Evolutionary conservation across 805 yeast genomes (phyloP).

Genomic region (Wickerhamiella shivajii): DNA sequence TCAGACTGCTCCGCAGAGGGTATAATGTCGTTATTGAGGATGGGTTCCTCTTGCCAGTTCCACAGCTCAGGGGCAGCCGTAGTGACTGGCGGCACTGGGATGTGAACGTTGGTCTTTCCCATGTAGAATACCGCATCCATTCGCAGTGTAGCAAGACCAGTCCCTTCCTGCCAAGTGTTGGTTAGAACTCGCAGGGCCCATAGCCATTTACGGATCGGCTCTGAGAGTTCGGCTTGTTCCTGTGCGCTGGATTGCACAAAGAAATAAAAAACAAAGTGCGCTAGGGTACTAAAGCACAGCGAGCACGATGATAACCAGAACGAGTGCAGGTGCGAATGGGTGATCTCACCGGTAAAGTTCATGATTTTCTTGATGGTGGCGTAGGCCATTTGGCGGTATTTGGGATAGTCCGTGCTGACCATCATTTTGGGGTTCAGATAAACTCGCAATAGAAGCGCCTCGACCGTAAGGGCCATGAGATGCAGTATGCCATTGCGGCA

Average conservation of each 20-base stretch:
- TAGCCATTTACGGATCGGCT: constrained; percentile 22
- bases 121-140: constrained; percentile 24
- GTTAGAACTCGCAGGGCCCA: constrained; percentile 22
- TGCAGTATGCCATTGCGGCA: constrained; percentile 23
- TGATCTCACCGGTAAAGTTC: constrained; percentile 21
- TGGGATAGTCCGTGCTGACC: constrained; percentile 10
- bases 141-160: constrained; percentile 24
- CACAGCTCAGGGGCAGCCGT: background rate
- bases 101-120: constrained; percentile 15
- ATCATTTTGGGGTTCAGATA: constrained; percentile 18
- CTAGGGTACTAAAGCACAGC: constrained; percentile 21
- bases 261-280: constrained; percentile 23
- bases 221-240: constrained; percentile 19
- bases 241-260: constrained; percentile 21
- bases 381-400: constrained; percentile 19
- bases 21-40: constrained; percentile 8
- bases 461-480: constrained; percentile 21
- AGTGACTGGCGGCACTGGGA: constrained; percentile 3
- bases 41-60: background rate
- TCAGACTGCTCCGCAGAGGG: constrained; percentile 8
- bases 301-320: constrained; percentile 24
- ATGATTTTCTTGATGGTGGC: constrained; percentile 21
- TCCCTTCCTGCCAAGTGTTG: constrained; percentile 26
- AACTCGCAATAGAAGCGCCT: constrained; percentile 20
- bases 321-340: constrained; percentile 24